Base-by-base conservation (phyloP, 2,329 filamentous ascomycete species). In the Byssothecium circinans region DNA sequence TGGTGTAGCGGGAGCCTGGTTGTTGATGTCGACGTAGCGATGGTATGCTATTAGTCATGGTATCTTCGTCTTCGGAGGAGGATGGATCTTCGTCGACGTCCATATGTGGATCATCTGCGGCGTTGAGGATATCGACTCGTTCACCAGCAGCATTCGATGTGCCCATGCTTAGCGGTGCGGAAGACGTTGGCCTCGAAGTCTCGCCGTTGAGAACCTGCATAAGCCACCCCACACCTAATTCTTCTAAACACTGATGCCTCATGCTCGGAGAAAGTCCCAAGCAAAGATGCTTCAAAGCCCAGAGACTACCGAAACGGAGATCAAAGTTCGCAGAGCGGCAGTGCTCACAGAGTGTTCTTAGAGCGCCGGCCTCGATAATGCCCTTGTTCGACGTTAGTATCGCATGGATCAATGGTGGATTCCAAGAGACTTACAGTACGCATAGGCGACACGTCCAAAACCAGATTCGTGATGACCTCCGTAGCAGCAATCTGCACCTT, bases 201-300 rank as follows among this genome's bases (percentile, higher is more conserved):
- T 84, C 80, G 35, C 79, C 81, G 44, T 82, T 85, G 36, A 96
- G 88, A 18, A 94, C 78, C 49, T 86, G 85, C 52, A 92, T 81
- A 11, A 97, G 79, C 89, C 90, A 96, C 10, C 82, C 84, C 0
- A 89, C 81, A 8, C 85, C 85, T 3, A 97, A 78, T 61, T 88
- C 84, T 41, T 91, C 84, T 11, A 97, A 74, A 50, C 89, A 89
- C 39, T 82, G 80, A 61, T 87, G 86, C 71, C 94, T 95, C 56
- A 88, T 76, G 11, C 86, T 81, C 36, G 86, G 84, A 15, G 81
- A 80, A 5, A 88, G 83, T 18, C 84, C 85, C 53, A 88, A 81
- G 2, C 95, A 86, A 41, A 96, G 80, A 71, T 97, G 90, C 67
- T 97, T 97, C 48, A 99, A 75, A 5, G 91, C 90, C 92, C 94